Percentiles rank a stretch among this genome's conserved stretches.
Conservation (phyloP, 441 rosid species). For the Biscutella auriculata region DNA sequence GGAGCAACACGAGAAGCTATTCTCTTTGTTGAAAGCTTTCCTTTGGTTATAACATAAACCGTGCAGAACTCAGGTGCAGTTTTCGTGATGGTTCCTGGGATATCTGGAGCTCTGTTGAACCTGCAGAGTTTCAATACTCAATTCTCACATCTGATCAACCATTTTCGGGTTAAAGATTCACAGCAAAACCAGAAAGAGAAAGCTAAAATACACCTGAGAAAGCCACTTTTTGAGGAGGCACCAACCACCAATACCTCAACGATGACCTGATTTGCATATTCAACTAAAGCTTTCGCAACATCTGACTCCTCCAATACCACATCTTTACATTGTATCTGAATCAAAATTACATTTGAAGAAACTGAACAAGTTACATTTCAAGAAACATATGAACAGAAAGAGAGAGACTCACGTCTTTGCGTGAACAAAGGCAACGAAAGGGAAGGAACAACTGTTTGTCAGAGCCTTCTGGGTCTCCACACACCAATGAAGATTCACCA, state of each 20-base stretch:
- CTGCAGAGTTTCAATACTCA: slow-evolving; percentile 21
- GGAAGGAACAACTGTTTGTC: slow-evolving; percentile 73
- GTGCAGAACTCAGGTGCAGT: slow-evolving; percentile 72
- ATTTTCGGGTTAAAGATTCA: not conserved
- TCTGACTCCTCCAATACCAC: slow-evolving; percentile 70
- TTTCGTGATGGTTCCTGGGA: slow-evolving; percentile 40
- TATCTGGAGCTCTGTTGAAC: slow-evolving; percentile 48
- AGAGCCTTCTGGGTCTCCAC: slow-evolving; percentile 38
- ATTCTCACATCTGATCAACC: not conserved
- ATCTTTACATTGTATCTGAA: slow-evolving; percentile 74
- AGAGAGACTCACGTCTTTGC: slow-evolving; percentile 55
- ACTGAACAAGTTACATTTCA: slow-evolving; percentile 26
- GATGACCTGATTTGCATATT: slow-evolving; percentile 38
- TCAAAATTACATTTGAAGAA: too few relatives aligned
- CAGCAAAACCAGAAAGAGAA: not conserved
- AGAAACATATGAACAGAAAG: slow-evolving; percentile 4
- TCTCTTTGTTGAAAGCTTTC: slow-evolving; percentile 49
- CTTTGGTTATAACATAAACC: slow-evolving; percentile 57
- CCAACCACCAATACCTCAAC: slow-evolving; percentile 67
- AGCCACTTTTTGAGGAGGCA: slow-evolving; percentile 52
- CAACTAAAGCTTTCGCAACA: slow-evolving; percentile 55
- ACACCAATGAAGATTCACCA: slow-evolving; percentile 25
- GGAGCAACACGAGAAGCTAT: slow-evolving; percentile 58
- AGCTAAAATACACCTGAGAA: slow-evolving; percentile 46
- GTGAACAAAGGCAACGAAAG: slow-evolving; percentile 85